Evolutionary conservation across 2,329 filamentous ascomycete genomes (phyloP).

Genomic region (Xylaria arbuscula): DNA sequence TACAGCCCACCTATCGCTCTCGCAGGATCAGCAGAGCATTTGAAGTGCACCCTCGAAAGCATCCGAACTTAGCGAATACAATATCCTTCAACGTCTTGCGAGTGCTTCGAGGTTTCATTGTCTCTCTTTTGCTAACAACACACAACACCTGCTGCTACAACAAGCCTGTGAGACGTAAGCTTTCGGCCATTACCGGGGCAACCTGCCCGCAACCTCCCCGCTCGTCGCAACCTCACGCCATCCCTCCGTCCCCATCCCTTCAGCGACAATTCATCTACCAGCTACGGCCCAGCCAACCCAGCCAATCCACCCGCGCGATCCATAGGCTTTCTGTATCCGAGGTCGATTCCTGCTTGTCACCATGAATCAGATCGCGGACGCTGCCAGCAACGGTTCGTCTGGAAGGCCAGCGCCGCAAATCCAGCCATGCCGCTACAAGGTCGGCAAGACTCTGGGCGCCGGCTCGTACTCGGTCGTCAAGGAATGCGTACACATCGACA

Average conservation of each 20-base stretch:
- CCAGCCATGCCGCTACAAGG: constrained; percentile 97
- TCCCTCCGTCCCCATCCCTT: neutral
- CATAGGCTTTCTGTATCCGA: neutral
- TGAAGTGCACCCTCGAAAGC: neutral
- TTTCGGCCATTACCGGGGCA: too few species aligned
- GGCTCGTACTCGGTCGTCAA: constrained; percentile 99
- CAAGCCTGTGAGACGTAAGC: too few species aligned
- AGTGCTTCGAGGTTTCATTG: neutral
- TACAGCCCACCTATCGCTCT: constrained; percentile 12
- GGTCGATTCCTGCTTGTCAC: constrained; percentile 10
- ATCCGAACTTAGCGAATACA: neutral
- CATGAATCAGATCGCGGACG: constrained; percentile 45
- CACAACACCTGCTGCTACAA: neutral
- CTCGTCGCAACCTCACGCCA: constrained; percentile 14
- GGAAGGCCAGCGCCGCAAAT: constrained; percentile 68
- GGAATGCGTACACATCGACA: constrained; percentile 98
- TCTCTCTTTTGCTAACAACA: neutral
- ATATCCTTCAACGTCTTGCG: neutral
- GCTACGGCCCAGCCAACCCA: constrained; percentile 7
- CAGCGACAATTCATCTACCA: neutral
- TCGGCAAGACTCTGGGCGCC: constrained; percentile 95
- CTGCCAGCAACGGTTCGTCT: constrained; percentile 46
- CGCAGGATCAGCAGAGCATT: constrained; percentile 19
- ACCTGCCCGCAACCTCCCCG: too few species aligned
- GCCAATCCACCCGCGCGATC: constrained; percentile 1